Evolutionary conservation across 495 filamentous ascomycete genomes (phyloP).

Genomic region (Letharia lupina): DNA sequence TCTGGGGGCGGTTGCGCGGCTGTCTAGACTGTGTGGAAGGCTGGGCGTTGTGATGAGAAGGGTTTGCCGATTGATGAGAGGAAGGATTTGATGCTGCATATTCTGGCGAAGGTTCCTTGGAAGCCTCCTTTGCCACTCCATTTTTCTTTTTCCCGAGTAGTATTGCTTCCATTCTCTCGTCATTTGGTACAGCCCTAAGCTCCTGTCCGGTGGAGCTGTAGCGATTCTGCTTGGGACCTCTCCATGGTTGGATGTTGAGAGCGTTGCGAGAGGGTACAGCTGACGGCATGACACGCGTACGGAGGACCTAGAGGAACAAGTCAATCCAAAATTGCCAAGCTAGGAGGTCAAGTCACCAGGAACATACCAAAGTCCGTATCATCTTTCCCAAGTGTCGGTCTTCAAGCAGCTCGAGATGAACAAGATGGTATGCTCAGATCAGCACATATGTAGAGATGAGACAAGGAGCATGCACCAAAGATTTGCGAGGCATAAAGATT

Average conservation of each 20-base stretch:
- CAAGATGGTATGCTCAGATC: neutral
- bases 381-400: neutral
- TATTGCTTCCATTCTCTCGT: conserved; percentile 4
- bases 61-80: neutral
- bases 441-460: neutral
- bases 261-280: neutral
- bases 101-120: neutral
- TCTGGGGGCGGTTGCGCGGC: neutral
- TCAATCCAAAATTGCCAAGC: neutral
- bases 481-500: neutral
- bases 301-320: neutral
- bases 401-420: neutral
- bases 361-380: conserved; percentile 15
- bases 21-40: neutral
- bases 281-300: conserved; percentile 15
- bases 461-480: neutral
- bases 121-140: neutral
- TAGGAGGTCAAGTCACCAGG: neutral
- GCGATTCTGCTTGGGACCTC: conserved; percentile 5
- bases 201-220: conserved; percentile 6
- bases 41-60: neutral
- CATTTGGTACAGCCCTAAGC: neutral
- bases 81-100: neutral
- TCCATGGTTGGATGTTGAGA: neutral
- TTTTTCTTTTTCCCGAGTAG: neutral